Percentiles rank a stretch among this genome's conserved stretches.
Conservation (phyloP, 106 monocot species). For the Chionographis japonica region DNA sequence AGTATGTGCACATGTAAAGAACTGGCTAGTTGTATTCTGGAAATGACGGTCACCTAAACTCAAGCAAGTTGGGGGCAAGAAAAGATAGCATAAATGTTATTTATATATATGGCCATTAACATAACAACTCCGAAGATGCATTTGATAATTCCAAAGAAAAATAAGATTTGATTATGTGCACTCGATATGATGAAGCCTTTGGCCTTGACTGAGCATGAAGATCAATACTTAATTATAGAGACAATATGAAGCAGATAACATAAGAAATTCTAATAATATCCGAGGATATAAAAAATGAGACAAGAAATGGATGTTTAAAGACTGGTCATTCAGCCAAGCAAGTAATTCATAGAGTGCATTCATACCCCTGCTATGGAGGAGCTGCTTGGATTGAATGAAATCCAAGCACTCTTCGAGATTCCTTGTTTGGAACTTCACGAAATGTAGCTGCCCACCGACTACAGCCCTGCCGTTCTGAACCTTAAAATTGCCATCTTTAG, state of each 20-base stretch:
- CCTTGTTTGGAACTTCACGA: constrained; percentile 52
- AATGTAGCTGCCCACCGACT: constrained; percentile 36
- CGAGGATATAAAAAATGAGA: neutral
- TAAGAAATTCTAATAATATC: neutral
- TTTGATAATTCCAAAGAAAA: too few species aligned
- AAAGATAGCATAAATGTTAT: too few species aligned
- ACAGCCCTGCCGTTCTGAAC: neutral
- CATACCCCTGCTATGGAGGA: constrained; percentile 19
- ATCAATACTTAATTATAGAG: neutral
- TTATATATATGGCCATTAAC: too few species aligned
- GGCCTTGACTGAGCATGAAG: neutral
- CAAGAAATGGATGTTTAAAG: neutral
- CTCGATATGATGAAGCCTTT: too few species aligned
- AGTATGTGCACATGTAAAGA: too few species aligned
- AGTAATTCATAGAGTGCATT: neutral
- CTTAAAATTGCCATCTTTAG: constrained; percentile 7
- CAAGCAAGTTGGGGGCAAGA: too few species aligned
- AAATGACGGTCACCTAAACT: too few species aligned
- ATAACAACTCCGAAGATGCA: too few species aligned
- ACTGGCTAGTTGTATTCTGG: too few species aligned
- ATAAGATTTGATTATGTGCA: too few species aligned
- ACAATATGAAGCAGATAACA: constrained; percentile 1
- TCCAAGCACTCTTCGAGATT: constrained; percentile 53
- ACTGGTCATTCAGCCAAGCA: neutral
- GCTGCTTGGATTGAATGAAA: constrained; percentile 40